Conservation (phyloP, 768 basidiomycete genomes). For the Lactifluus piperatus region DNA sequence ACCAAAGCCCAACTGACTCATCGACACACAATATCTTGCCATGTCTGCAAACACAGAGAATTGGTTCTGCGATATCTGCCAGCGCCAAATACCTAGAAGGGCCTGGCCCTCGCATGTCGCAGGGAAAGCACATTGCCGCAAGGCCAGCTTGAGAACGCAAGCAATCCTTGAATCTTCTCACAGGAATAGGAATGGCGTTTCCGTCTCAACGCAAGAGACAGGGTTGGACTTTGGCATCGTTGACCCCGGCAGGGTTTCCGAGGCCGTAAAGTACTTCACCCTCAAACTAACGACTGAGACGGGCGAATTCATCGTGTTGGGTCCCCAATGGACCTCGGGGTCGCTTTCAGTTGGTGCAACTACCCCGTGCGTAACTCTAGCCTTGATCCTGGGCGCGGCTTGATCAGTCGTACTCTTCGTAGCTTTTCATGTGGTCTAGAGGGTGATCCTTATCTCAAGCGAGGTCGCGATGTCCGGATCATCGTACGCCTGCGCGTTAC, state of each 20-base stretch:
- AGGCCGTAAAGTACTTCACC: neutral
- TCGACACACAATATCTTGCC: too few species aligned
- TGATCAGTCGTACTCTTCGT: neutral
- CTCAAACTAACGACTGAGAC: neutral
- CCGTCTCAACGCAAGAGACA: neutral
- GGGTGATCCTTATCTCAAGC: constrained; percentile 1
- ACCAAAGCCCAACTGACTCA: neutral
- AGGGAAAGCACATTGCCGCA: constrained; percentile 6
- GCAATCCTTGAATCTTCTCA: neutral
- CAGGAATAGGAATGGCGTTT: neutral
- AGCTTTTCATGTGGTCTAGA: constrained; percentile 1
- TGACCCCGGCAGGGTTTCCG: neutral
- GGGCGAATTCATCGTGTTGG: constrained; percentile 2
- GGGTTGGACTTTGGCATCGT: constrained; percentile 5
- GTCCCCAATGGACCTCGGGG: constrained; percentile 1
- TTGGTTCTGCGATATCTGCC: neutral
- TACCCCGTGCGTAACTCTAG: neutral
- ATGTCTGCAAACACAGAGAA: neutral
- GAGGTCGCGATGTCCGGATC: neutral
- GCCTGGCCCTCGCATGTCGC: neutral
- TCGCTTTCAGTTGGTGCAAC: neutral
- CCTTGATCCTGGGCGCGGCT: neutral
- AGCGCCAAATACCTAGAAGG: neutral
- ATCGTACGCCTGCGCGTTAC: neutral
- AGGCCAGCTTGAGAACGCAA: neutral